A percentile compares a stretch with the other conserved stretches of the same genome.
Evolutionary conservation across 1,284 basidiomycete genomes (phyloP).

Genomic region (Fomitiporia mediterranea): DNA sequence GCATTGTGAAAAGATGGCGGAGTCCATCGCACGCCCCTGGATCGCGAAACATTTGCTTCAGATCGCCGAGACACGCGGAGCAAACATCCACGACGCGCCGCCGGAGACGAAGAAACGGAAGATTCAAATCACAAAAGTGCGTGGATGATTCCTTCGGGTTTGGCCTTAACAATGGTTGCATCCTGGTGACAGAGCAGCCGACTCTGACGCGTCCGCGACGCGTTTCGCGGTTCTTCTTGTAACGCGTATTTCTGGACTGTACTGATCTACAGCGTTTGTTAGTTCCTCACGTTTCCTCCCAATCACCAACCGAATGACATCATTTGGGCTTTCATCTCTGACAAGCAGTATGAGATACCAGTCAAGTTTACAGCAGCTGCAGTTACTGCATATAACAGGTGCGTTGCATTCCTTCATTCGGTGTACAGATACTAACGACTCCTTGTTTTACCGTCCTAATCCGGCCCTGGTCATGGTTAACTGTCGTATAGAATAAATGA

Average conservation of each 20-base stretch:
- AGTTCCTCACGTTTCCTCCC: slow-evolving; percentile 19
- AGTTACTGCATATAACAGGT: slow-evolving; percentile 15
- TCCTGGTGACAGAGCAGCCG: no score
- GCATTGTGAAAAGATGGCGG: slow-evolving; percentile 11
- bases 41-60: slow-evolving; percentile 15
- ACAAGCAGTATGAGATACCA: slow-evolving; percentile 15
- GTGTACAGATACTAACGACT: no score
- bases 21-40: slow-evolving; percentile 13
- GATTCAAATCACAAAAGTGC: slow-evolving; percentile 16
- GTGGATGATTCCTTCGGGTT: not conserved
- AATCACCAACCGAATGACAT: slow-evolving; percentile 12
- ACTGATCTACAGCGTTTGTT: not conserved
- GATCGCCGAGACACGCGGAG: slow-evolving; percentile 14
- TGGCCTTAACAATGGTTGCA: no score
- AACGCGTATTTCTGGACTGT: not conserved
- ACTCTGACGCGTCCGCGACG: not conserved
- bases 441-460: no score
- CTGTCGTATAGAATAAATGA: slow-evolving; percentile 1
- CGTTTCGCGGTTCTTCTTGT: not conserved
- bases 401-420: no score
- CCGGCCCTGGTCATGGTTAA: no score
- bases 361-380: slow-evolving; percentile 13
- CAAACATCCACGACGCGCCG: slow-evolving; percentile 9
- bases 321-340: slow-evolving; percentile 19
- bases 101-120: not conserved